phyloP scores from a whole-genome alignment of 1,284 basidiomycete species.

The Vanrija pseudolonga region DNA sequence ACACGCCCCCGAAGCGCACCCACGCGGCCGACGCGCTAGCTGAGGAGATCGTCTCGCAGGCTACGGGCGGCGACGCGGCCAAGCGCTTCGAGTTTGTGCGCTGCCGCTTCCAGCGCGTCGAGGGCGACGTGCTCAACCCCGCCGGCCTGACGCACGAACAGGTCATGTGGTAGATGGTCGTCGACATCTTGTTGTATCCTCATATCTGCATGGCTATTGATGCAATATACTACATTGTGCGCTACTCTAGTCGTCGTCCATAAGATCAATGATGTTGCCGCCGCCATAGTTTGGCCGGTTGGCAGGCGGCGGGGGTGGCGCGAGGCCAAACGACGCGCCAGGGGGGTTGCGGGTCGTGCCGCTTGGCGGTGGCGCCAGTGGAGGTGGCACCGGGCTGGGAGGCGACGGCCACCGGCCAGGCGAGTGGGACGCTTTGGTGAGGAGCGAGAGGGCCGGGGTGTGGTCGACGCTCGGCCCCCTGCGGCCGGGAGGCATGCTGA shows the following conservation, averaged over 20 bases:
- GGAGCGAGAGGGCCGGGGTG: conserved; percentile 3
- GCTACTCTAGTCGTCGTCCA: too few species aligned
- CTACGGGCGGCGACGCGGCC: conserved; percentile 26
- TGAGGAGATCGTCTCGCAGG: not conserved
- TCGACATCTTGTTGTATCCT: too few species aligned
- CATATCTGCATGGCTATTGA: too few species aligned
- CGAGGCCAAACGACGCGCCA: too few species aligned
- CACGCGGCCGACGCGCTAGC: not conserved
- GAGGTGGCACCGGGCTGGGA: not conserved
- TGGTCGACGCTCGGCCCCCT: conserved; percentile 10
- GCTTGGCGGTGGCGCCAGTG: not conserved
- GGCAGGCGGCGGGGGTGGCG: too few species aligned
- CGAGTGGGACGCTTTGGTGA: not conserved
- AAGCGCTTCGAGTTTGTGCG: conserved; percentile 59
- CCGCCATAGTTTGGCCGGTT: too few species aligned
- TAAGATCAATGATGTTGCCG: too few species aligned
- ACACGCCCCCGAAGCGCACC: not conserved
- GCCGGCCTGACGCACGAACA: conserved; percentile 55
- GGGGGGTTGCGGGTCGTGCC: too few species aligned
- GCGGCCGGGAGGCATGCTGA: not conserved
- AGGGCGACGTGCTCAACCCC: conserved; percentile 71
- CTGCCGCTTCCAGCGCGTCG: conserved; percentile 80
- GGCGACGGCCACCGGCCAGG: not conserved
- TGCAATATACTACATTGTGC: too few species aligned
- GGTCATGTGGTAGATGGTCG: conserved; percentile 66